Conservation (phyloP, 2,329 filamentous ascomycete species). For the Ramichloridium luteum region DNA sequence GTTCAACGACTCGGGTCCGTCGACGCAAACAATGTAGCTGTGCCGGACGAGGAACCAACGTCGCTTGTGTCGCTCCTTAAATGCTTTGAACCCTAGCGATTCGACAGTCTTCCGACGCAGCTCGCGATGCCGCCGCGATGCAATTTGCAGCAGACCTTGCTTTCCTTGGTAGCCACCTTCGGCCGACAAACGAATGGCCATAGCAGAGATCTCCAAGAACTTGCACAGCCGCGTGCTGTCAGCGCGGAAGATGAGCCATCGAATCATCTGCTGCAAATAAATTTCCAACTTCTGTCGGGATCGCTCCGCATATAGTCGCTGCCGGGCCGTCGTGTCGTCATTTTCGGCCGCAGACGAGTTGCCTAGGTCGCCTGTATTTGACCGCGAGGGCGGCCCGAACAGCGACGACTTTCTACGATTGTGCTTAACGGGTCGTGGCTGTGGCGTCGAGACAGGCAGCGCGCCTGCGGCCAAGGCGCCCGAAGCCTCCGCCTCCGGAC, state of each 20-base stretch:
- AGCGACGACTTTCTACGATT: slow-evolving; percentile 42
- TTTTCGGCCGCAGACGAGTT: slow-evolving; percentile 26
- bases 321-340: slow-evolving; percentile 16
- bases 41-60: slow-evolving; percentile 98
- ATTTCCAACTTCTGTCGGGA: slow-evolving; percentile 77
- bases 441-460: no score
- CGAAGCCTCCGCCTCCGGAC: no score
- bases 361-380: slow-evolving; percentile 35
- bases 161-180: slow-evolving; percentile 97
- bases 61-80: slow-evolving; percentile 71
- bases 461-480: no score
- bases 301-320: slow-evolving; percentile 55
- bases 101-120: slow-evolving; percentile 17
- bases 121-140: slow-evolving; percentile 57
- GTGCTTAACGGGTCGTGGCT: slow-evolving; percentile 28
- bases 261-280: slow-evolving; percentile 87
- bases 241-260: slow-evolving; percentile 90
- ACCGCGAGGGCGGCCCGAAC: slow-evolving; percentile 45
- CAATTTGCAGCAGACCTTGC: slow-evolving; percentile 85
- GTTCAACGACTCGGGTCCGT: slow-evolving; percentile 96
- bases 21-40: slow-evolving; percentile 96
- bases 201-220: slow-evolving; percentile 85
- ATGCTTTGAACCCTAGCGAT: slow-evolving; percentile 45
- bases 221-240: slow-evolving; percentile 94
- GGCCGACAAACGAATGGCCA: slow-evolving; percentile 84